Base-by-base conservation (phyloP, 139 green algal species). In the Chlamydomonas applanata region DNA sequence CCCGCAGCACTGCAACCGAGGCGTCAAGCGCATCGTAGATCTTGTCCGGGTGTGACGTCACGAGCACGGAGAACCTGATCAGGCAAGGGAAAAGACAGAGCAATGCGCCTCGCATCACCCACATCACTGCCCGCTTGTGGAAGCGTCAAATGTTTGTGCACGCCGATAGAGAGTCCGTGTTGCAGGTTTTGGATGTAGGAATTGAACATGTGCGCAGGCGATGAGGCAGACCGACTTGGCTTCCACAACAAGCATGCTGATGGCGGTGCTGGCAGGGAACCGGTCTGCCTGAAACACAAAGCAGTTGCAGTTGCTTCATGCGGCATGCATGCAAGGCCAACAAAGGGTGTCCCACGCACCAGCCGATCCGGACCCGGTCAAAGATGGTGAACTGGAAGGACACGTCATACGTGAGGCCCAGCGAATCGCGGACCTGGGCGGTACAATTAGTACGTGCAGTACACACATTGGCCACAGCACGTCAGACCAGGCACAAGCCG, bases 381-480 rank as follows among this genome's bases (percentile, higher is more conserved):
- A 88, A 86, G 25, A 84, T 76, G n/a, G 81, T 87, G n/a, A 86
- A 76, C 87, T 98, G 93, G 71, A 99, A 99, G 14, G 89, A 95
- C 19, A 99, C 96, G 72, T 99, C 96, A 72, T 99, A 99, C 0
- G 96, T 99, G 54, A 99, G 88, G 17, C 94, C 94, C 68, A 99
- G 86, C 1, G 91, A 88, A 86, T 99, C 96, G 3, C 96, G 84
- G 62, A 96, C 90, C 60, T 86, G 79, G 30, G 52, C 33, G 35
- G 19, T 5, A 32, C 2, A 19, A 33, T 3, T 16, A 44, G 3
- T 7, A 60, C 60, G 44, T 17, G 24, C 17, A 75, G 44, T 30
- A 77, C 40, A 49, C 7, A 49, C 7, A 19, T 19, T 19, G 40
- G 40, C 7, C 40, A 49, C 40, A 49, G 40, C n/a, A n/a, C n/a